Base-by-base conservation (phyloP, 2,329 filamentous ascomycete species). In the Microdochium paspali region DNA sequence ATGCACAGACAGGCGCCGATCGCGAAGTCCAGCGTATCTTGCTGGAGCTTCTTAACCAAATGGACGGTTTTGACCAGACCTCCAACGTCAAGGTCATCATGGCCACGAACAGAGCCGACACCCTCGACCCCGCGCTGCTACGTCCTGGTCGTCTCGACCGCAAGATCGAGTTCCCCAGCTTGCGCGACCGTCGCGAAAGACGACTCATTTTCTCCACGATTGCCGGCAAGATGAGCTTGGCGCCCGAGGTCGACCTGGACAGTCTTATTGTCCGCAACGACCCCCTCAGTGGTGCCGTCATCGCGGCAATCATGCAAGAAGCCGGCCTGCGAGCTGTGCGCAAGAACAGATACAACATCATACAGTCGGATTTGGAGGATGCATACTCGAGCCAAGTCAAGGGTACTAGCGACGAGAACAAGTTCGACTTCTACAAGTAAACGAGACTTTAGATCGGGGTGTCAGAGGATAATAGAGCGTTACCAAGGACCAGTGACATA, bases 61-160 rank as follows among this genome's bases (percentile, higher is more conserved):
- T 98, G 93, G 93, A 98, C 66, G 93, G 93, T 55, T 98, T 98
- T 73, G 93, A 98, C 67, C 93, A 98, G 70, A 95, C 90, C 0
- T 87, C 89, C 66, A 98, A 98, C 68, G 93, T 98, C 70, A 98
- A 98, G 75, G 93, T 98, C 65, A 98, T 98, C 72, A 98, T 98
- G 93, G 93, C 93, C 56, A 98, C 93, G 56, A 98, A 98, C 75
- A 86, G 93, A 65, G 91, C 93, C 55, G 93, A 97, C 67, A 98
- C 93, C 6, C 79, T 98, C 54, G 93, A 98, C 65, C 93, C 93
- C 15, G 93, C 93, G 39, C 78, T 98, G 52, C 80, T 98, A 51
- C 89, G 93, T 59, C 93, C 93, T 26, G 93, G 93, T 56, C 90
- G 93, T 73, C 77, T 98, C 50, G 93, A 98, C 69, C 80, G 93